Conservation (phyloP, 805 yeast species). For the Candida ipomoeae region DNA sequence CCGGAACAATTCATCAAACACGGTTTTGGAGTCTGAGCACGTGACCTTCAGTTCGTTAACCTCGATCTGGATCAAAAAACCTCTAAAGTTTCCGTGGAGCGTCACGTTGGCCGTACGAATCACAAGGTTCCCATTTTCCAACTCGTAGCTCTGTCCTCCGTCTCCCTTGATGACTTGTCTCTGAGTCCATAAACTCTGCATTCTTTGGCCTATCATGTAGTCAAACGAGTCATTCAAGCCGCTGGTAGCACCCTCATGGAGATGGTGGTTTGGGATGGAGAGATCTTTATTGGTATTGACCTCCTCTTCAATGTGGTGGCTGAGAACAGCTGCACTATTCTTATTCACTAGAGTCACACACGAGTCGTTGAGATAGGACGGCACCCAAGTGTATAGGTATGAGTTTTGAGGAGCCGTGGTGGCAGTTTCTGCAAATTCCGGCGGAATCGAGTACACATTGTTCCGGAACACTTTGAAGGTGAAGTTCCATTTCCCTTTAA, state of each 20-base stretch:
- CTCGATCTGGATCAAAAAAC: conserved; percentile 61
- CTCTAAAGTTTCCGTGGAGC: conserved; percentile 70
- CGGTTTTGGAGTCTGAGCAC: conserved; percentile 10
- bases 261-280: conserved; percentile 33
- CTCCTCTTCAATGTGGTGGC: conserved; percentile 33
- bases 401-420: conserved; percentile 35
- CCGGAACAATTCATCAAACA: conserved; percentile 25
- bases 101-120: conserved; percentile 68
- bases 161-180: conserved; percentile 72
- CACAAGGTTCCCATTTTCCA: conserved; percentile 48
- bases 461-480: conserved; percentile 65
- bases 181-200: conserved; percentile 66
- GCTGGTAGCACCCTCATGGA: conserved; percentile 50
- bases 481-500: conserved; percentile 63
- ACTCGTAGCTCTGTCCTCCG: conserved; percentile 62
- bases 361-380: conserved; percentile 46
- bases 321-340: conserved; percentile 32
- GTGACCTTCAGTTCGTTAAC: conserved; percentile 15
- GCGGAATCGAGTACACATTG: conserved; percentile 51
- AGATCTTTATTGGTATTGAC: conserved; percentile 13
- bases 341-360: conserved; percentile 49
- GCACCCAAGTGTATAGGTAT: conserved; percentile 47
- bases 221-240: conserved; percentile 59
- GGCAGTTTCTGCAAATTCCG: conserved; percentile 26
- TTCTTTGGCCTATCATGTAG: conserved; percentile 47